Conservation (phyloP, 140 eudicot species). For the Senecio squalidus region DNA sequence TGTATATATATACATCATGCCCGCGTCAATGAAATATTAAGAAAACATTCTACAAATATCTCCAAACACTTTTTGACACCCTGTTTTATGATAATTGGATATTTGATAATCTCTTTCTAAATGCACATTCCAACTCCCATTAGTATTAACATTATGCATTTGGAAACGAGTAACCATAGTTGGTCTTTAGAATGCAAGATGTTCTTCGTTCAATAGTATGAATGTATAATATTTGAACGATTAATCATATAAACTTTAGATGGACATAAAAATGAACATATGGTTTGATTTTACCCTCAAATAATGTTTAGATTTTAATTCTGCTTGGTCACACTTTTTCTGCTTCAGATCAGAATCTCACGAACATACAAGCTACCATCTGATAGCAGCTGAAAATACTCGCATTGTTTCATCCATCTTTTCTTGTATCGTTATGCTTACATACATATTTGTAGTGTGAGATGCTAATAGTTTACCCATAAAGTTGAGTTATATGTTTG, state of each 20-base stretch:
- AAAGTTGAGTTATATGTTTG: neutral
- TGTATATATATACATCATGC: too few species aligned
- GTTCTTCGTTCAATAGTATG: too few species aligned
- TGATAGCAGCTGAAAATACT: slow-evolving; percentile 30
- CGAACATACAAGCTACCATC: slow-evolving; percentile 42
- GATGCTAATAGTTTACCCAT: slow-evolving; percentile 6
- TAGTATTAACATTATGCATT: too few species aligned
- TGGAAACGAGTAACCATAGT: too few species aligned
- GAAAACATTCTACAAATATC: too few species aligned
- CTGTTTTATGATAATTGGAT: too few species aligned
- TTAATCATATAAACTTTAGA: neutral
- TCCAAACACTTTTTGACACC: too few species aligned
- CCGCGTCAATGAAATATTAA: too few species aligned
- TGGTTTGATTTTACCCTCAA: neutral
- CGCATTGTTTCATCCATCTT: neutral
- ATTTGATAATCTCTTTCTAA: too few species aligned
- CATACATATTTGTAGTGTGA: slow-evolving; percentile 19
- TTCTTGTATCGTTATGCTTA: slow-evolving; percentile 8
- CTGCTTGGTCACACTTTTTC: neutral
- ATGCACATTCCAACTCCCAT: too few species aligned
- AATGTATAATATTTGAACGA: neutral
- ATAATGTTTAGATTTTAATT: slow-evolving; percentile 1
- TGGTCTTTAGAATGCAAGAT: neutral
- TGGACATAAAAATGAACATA: neutral
- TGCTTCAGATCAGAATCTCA: slow-evolving; percentile 49